Evolutionary conservation across 148 eudicot species (phyloP).

Genomic region (Camellia granthamiana): DNA sequence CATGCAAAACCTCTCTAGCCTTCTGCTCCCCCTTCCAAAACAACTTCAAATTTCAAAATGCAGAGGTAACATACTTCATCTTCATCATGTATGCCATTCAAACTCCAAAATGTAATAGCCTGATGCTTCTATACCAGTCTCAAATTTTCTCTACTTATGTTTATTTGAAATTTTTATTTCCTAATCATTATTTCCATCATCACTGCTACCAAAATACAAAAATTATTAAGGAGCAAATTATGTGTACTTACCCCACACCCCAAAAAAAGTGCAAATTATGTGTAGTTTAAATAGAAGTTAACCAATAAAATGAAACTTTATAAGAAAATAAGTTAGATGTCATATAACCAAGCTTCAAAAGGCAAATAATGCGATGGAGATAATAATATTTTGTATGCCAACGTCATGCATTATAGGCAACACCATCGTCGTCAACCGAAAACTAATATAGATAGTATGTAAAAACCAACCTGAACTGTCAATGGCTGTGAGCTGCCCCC

Average conservation of each 20-base stretch:
- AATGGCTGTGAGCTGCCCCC: slow-evolving; percentile 47
- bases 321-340: not conserved
- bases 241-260: not conserved
- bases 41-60: not conserved
- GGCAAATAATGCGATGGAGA: not conserved
- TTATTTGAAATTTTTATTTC: not conserved
- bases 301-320: not conserved
- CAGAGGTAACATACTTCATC: not conserved
- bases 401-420: not conserved
- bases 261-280: not conserved
- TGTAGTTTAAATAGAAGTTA: not conserved
- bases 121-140: not conserved
- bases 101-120: not conserved
- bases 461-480: slow-evolving; percentile 55
- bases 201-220: not conserved
- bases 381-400: not conserved
- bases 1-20: not conserved
- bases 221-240: not conserved
- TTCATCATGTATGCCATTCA: not conserved
- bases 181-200: not conserved
- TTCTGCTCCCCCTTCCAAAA: not conserved
- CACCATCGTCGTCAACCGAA: not conserved
- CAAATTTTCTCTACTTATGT: not conserved
- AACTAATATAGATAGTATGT: not conserved
- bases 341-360: not conserved